Evolutionary conservation across 345 rosid species (phyloP).

Genomic region (Viola odorata): DNA sequence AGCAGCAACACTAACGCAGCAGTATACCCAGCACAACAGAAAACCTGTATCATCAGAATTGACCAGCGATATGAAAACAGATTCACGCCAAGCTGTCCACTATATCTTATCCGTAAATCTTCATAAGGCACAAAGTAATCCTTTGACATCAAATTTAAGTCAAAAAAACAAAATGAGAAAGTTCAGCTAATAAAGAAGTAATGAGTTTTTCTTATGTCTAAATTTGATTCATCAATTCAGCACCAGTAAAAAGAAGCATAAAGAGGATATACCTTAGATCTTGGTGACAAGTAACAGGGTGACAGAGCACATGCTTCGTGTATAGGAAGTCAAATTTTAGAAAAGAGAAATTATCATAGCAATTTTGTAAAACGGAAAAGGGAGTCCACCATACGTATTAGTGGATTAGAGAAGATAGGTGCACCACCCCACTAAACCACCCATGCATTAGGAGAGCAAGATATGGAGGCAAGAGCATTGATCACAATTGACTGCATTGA

Average conservation of each 20-base stretch:
- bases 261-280: background rate
- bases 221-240: no score
- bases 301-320: background rate
- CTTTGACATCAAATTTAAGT: no score
- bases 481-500: slow-evolving; percentile 3
- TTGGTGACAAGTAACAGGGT: background rate
- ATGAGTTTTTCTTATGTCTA: no score
- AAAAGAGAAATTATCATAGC: background rate
- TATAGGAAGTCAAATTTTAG: background rate
- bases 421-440: slow-evolving; percentile 18
- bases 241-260: no score
- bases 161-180: no score
- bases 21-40: background rate
- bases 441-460: background rate
- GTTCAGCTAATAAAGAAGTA: no score
- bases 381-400: background rate
- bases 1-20: background rate
- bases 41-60: no score
- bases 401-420: slow-evolving; percentile 16
- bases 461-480: background rate
- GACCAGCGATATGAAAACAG: no score
- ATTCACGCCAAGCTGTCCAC: no score
- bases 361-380: background rate
- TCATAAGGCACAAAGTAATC: no score
- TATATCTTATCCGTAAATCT: no score